These are phyloP conservation scores for Tolypocladium tundrense DNA, from an alignment of 2,329 filamentous ascomycete species.

Conservation along the genomic window DNA sequence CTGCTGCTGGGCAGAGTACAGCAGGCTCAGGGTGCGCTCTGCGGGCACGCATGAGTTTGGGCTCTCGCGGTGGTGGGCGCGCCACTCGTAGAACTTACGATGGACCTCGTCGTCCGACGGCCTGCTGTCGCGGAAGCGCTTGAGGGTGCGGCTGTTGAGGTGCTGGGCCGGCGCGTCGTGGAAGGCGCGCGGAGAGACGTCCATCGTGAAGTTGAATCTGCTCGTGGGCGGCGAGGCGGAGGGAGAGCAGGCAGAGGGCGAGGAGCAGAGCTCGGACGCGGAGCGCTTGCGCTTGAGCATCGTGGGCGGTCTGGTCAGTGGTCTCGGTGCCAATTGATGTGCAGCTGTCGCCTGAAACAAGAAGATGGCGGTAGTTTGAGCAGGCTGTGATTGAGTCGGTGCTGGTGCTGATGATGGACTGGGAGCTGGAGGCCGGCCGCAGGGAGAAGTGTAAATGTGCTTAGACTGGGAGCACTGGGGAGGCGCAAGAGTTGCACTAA, in stretches of 20 bases:
- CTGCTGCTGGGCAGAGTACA: constrained; percentile 48
- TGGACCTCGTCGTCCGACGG: constrained; percentile 46
- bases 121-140: constrained; percentile 48
- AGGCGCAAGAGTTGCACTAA: neutral
- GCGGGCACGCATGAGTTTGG: constrained; percentile 8
- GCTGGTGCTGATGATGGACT: neutral
- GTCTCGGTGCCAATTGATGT: neutral
- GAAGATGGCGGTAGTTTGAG: neutral
- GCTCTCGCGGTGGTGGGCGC: constrained; percentile 6
- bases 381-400: neutral
- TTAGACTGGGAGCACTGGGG: neutral
- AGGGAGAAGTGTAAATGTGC: neutral
- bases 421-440: neutral
- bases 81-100: constrained; percentile 30
- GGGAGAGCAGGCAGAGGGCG: constrained; percentile 27
- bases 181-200: constrained; percentile 17
- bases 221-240: constrained; percentile 27
- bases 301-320: constrained; percentile 23
- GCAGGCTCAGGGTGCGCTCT: constrained; percentile 48
- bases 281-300: constrained; percentile 55
- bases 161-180: constrained; percentile 24
- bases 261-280: constrained; percentile 42
- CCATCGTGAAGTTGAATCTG: constrained; percentile 17
- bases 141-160: constrained; percentile 47
- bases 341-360: rapidly evolving